Conservation (phyloP, 345 rosid species). For the Clarkia xantiana region DNA sequence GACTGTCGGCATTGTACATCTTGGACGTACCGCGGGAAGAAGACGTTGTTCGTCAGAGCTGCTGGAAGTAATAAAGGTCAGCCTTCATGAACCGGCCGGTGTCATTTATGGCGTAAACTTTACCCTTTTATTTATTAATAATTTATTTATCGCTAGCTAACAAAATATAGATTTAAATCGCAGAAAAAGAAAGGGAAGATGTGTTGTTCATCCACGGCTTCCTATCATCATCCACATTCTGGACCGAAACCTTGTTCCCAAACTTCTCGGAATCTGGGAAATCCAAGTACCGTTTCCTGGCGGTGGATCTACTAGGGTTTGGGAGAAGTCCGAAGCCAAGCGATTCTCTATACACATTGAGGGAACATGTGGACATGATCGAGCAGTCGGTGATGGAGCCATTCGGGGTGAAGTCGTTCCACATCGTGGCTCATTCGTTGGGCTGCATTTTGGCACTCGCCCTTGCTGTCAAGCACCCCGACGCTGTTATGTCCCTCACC, state of each 20-base stretch:
- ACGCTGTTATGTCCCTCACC: constrained; percentile 74
- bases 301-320: constrained; percentile 76
- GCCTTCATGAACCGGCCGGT: no score
- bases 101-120: no score
- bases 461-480: constrained; percentile 68
- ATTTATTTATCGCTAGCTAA: no score
- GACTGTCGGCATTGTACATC: constrained; percentile 63
- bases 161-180: background rate
- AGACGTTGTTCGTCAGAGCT: constrained; percentile 61
- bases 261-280: constrained; percentile 60
- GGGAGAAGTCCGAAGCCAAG: constrained; percentile 95
- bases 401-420: constrained; percentile 65
- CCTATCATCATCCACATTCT: constrained; percentile 87
- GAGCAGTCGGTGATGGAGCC: constrained; percentile 55
- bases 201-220: constrained; percentile 97
- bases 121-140: no score
- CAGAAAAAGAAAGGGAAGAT: constrained; percentile 51
- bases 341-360: constrained; percentile 76
- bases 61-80: constrained; percentile 47
- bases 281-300: constrained; percentile 56
- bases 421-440: constrained; percentile 92
- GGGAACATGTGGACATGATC: constrained; percentile 88
- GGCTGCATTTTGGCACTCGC: constrained; percentile 98
- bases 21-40: constrained; percentile 47
- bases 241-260: constrained; percentile 94